phyloP scores from a whole-genome alignment of 1,284 basidiomycete genomes.

The Tilletia setariae region DNA sequence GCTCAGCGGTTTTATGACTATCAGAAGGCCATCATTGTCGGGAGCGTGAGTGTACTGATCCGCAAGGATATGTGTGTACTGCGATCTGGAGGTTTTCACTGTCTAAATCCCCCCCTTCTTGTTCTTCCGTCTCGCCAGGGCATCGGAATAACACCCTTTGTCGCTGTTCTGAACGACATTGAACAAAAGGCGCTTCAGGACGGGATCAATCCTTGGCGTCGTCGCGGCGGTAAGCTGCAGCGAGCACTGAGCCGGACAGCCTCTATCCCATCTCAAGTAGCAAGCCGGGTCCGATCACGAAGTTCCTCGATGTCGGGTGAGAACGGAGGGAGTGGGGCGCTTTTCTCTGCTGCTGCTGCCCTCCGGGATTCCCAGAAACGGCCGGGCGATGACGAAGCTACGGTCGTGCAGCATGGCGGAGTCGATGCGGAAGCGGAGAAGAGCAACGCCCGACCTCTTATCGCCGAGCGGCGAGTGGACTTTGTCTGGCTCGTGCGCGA shows the following conservation, averaged over 20 bases:
- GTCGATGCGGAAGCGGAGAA: not conserved
- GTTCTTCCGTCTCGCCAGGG: constrained; percentile 10
- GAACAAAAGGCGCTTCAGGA: constrained; percentile 9
- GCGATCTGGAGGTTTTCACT: not conserved
- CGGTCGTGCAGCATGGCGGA: not conserved
- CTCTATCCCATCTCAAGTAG: not conserved
- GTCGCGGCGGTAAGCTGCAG: not conserved
- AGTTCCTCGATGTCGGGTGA: not conserved
- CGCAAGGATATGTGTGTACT: not conserved
- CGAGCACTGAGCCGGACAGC: not conserved
- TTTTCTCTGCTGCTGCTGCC: not conserved
- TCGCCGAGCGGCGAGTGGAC: constrained; percentile 14
- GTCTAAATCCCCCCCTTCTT: not conserved
- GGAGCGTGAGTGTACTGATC: constrained; percentile 7
- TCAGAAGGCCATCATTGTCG: constrained; percentile 18
- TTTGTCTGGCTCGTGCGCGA: constrained; percentile 22
- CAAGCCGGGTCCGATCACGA: not conserved
- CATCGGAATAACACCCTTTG: constrained; percentile 22
- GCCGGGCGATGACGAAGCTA: not conserved
- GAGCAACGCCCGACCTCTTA: not conserved
- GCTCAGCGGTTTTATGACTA: constrained; percentile 21
- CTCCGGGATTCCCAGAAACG: not conserved
- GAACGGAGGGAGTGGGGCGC: not conserved
- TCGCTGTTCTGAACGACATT: constrained; percentile 19
- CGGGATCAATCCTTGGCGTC: not conserved